These are phyloP conservation scores for Blastobotrys attinorum DNA, from an alignment of 805 yeast genomes.

Conservation along the genomic window DNA sequence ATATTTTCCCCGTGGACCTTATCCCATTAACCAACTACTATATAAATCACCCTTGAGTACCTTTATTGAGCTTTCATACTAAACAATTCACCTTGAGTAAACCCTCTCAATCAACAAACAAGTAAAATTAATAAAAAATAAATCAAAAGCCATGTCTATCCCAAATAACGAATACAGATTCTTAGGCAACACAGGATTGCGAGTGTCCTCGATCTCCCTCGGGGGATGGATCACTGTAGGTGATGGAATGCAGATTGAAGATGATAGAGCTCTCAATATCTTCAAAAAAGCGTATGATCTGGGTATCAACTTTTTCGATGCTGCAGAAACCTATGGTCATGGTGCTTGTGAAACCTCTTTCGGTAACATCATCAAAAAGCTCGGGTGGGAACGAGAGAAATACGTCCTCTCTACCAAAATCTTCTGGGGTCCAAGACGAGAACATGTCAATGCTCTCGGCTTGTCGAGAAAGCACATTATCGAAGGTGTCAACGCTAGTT, in stretches of 20 bases:
- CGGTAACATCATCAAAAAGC: constrained; percentile 25
- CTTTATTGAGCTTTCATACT: no score
- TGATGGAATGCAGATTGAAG: constrained; percentile 20
- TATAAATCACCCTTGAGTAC: no score
- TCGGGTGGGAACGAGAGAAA: constrained; percentile 26
- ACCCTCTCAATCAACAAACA: no score
- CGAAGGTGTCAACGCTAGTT: constrained; percentile 25
- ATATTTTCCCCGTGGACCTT: no score
- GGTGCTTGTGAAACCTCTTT: constrained; percentile 25
- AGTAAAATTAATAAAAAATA: no score
- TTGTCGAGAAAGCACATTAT: constrained; percentile 27
- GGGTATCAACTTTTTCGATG: constrained; percentile 29
- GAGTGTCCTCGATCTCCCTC: constrained; percentile 27
- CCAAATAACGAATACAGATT: constrained; percentile 24
- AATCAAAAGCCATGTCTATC: background rate
- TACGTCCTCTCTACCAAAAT: constrained; percentile 28
- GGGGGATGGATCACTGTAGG: constrained; percentile 29
- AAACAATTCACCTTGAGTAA: no score
- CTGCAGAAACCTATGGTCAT: constrained; percentile 26
- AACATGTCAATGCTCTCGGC: constrained; percentile 24
- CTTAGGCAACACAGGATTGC: constrained; percentile 26
- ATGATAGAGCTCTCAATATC: constrained; percentile 21
- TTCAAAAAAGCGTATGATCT: constrained; percentile 26
- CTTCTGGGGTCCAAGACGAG: constrained; percentile 24
- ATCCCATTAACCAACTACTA: no score